Evolutionary conservation across 768 basidiomycete genomes (phyloP).

Genomic region (Coprinopsis marcescibilis): DNA sequence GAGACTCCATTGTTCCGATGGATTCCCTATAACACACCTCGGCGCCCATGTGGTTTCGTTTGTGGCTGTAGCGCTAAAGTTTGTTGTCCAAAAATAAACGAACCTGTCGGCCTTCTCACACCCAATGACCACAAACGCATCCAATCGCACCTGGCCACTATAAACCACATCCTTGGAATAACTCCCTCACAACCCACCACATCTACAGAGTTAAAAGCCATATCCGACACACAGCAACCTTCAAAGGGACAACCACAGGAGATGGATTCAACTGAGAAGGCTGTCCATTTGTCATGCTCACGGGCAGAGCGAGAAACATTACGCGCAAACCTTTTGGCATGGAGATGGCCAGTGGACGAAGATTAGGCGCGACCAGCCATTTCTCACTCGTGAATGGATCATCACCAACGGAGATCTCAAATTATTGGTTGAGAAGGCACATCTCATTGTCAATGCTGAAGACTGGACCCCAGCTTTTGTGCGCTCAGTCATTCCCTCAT

Average conservation of each 20-base stretch:
- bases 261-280: no score
- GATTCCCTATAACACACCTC: no score
- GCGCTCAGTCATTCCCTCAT: background rate
- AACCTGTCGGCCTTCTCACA: background rate
- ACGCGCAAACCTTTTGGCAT: constrained; percentile 1
- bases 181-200: no score
- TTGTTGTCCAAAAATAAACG: background rate
- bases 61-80: background rate
- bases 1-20: no score
- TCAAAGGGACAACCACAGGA: no score
- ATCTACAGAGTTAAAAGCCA: no score
- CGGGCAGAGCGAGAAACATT: constrained; percentile 8
- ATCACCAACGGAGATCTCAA: background rate
- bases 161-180: background rate
- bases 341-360: constrained; percentile 7
- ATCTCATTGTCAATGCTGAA: background rate
- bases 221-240: no score
- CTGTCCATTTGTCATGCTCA: constrained; percentile 3
- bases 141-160: background rate
- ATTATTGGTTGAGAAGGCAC: background rate
- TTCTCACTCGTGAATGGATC: constrained; percentile 9
- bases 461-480: background rate
- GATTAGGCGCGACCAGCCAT: background rate
- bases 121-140: background rate
- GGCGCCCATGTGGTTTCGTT: no score